A percentile compares a stretch with the other conserved stretches of the same genome.
Conservation (phyloP, 768 basidiomycete species). For the Trichaptum fuscoviolaceum region DNA sequence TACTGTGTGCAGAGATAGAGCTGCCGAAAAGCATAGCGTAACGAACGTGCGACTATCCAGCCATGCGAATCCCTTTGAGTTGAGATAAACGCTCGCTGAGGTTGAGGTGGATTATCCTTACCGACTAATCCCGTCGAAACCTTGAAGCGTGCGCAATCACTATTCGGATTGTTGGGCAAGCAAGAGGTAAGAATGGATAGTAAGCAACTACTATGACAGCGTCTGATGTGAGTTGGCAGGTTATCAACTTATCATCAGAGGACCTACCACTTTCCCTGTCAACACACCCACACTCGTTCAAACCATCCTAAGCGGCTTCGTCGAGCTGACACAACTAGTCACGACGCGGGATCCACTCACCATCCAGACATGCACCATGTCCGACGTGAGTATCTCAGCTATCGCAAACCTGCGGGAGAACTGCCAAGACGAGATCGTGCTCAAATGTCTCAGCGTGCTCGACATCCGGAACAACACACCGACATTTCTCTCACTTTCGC, state of each 20-base stretch:
- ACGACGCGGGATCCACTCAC: conserved; percentile 35
- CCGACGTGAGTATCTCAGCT: conserved; percentile 20
- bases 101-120: conserved; percentile 15
- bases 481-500: conserved; percentile 32
- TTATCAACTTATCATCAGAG: conserved; percentile 31
- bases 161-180: conserved; percentile 34
- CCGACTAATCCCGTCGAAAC: conserved; percentile 36
- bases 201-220: background rate
- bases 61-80: conserved; percentile 28
- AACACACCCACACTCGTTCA: conserved; percentile 32
- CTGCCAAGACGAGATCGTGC: conserved; percentile 31
- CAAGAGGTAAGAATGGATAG: conserved; percentile 27
- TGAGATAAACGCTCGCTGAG: background rate
- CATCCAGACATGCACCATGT: conserved; percentile 23
- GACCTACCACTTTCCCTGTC: conserved; percentile 36
- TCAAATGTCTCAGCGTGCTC: conserved; percentile 34
- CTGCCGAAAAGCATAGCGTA: conserved; percentile 34
- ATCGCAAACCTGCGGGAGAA: conserved; percentile 26
- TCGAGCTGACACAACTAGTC: conserved; percentile 44
- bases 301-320: conserved; percentile 37
- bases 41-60: conserved; percentile 43
- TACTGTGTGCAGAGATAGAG: conserved; percentile 28
- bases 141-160: conserved; percentile 32
- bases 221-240: conserved; percentile 17
- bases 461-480: conserved; percentile 32